Evolutionary conservation across 441 rosid genomes (phyloP), one percentile per base, ranked within the genome.

Genomic region (Populus hybrid): DNA sequence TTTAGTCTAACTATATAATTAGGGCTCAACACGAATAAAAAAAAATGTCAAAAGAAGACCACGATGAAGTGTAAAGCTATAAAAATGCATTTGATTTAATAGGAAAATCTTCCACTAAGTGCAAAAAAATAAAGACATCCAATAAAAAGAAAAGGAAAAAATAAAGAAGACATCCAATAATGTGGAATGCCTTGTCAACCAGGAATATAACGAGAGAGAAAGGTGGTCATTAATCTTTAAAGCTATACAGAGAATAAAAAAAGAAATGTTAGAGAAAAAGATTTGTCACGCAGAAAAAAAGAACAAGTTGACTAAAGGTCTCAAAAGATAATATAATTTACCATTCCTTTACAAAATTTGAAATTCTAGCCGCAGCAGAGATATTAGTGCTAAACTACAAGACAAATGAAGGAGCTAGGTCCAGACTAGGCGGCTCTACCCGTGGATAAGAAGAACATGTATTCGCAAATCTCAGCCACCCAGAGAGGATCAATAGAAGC

Each of bases 391-490:
- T 10, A 24, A 54, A 38, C 74, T 74, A 75, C 57, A 70, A n/a
- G 38, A 72, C 23, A 69, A 36, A 30, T 72, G 20, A 10, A 65
- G 38, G 66, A 65, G 69, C 34, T 34, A 36, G 46, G 34, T 77
- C 57, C 65, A 75, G 66, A 76, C 69, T 59, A 64, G 26, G 63
- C 38, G 10, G 63, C 63, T 57, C 61, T 54, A 54, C 21, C 0
- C 61, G 61, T 54, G 21, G 21, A 18, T 54, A 2, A 54, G 8
- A 54, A 54, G 21, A 57, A 20, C 23, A 1, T 57, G 38, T 30
- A 61, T 63, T 20, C 73, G 70, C 81, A 78, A 86, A 77, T 78
- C 72, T 80, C 86, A 75, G 79, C 71, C 73, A 46, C 76, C 78
- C 77, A 74, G 30, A 34, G 73, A 75, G 64, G 34, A 21, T 61